Evolutionary conservation across 2,329 filamentous ascomycete genomes (phyloP).

Genomic region (Penicillium janthinellum): DNA sequence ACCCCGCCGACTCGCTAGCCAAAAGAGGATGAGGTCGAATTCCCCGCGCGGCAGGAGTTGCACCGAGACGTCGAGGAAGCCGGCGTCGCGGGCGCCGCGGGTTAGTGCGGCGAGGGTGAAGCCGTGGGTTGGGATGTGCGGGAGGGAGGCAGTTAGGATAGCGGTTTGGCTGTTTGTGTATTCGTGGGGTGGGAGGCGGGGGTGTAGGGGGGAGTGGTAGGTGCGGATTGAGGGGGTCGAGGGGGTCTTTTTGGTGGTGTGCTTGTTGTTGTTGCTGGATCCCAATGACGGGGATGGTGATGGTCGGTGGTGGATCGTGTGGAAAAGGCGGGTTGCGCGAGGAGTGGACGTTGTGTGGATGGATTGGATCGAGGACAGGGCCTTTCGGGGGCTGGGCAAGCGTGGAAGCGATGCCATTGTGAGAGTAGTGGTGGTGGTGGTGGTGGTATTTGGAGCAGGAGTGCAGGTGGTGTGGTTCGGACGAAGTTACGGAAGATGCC

Average conservation of each 20-base stretch:
- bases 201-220: conserved; percentile 77
- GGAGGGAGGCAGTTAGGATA: conserved; percentile 79
- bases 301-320: background rate
- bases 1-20: conserved; percentile 45
- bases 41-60: conserved; percentile 78
- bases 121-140: conserved; percentile 76
- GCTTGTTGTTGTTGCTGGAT: background rate
- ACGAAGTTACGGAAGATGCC: conserved; percentile 5
- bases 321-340: conserved; percentile 1
- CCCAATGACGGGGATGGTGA: background rate
- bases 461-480: background rate
- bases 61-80: conserved; percentile 82
- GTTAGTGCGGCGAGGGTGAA: conserved; percentile 75
- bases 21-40: conserved; percentile 71
- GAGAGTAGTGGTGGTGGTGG: background rate
- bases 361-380: background rate
- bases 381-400: conserved; percentile 7
- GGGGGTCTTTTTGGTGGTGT: conserved; percentile 22
- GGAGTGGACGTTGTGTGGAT: background rate
- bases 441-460: background rate
- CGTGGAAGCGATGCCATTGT: conserved; percentile 20
- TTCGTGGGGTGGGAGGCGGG: conserved; percentile 59
- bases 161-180: conserved; percentile 65
- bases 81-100: conserved; percentile 78
- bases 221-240: conserved; percentile 26